phyloP scores from a whole-genome alignment of 768 basidiomycete genomes.

The Pleurotus tuoliensis region DNA sequence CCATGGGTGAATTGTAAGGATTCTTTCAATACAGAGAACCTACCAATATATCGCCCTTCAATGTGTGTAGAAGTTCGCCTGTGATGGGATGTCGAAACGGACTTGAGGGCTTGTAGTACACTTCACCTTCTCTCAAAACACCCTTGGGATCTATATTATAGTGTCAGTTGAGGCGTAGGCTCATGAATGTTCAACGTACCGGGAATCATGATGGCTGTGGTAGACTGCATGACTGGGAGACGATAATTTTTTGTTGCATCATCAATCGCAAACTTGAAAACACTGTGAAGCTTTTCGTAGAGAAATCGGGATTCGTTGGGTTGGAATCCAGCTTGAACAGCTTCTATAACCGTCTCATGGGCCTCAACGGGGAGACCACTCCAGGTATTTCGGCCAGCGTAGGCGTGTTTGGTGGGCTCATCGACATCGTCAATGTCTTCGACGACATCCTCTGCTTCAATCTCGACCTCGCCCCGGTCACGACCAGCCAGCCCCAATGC shows the following conservation, averaged over 20 bases:
- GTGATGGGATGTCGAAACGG: conserved; percentile 35
- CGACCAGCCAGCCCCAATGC: conserved; percentile 51
- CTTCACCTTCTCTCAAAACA: conserved; percentile 55
- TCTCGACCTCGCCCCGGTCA: conserved; percentile 26
- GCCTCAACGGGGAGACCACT: conserved; percentile 36
- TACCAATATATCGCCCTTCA: conserved; percentile 66
- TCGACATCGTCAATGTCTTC: conserved; percentile 12
- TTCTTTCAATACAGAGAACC: conserved; percentile 14
- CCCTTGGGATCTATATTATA: conserved; percentile 53
- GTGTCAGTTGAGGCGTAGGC: not conserved
- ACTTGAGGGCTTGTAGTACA: conserved; percentile 53
- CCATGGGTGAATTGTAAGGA: not conserved
- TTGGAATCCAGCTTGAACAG: conserved; percentile 64
- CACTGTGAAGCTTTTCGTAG: conserved; percentile 42
- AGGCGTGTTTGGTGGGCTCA: conserved; percentile 17
- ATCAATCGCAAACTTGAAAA: conserved; percentile 41
- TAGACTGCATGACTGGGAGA: conserved; percentile 50
- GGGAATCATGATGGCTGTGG: conserved; percentile 63
- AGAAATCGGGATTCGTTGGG: conserved; percentile 37
- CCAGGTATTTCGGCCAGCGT: conserved; percentile 32
- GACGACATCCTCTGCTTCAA: conserved; percentile 20
- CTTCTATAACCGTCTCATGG: conserved; percentile 46
- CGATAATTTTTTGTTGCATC: conserved; percentile 52
- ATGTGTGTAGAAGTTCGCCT: conserved; percentile 35
- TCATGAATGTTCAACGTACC: conserved; percentile 32